Conservation (phyloP, 2,329 filamentous ascomycete species). For the Aspergillus aculeatus region DNA sequence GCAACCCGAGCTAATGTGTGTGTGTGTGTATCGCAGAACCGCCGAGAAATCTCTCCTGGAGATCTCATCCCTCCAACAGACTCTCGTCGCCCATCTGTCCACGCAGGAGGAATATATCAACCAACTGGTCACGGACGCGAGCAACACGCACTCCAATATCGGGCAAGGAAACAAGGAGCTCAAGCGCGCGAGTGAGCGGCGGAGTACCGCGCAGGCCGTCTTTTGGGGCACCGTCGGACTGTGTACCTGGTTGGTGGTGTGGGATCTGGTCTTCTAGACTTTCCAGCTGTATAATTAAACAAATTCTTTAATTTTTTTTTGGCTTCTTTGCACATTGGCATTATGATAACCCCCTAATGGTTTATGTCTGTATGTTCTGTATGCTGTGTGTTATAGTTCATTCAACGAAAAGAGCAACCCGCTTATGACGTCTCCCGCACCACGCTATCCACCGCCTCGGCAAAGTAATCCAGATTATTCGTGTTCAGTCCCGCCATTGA, state of each 20-base stretch:
- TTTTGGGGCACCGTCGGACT: slow-evolving; percentile 78
- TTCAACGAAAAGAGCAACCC: too few relatives aligned
- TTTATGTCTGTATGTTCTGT: neutral
- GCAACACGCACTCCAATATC: slow-evolving; percentile 79
- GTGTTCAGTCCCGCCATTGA: slow-evolving; percentile 98
- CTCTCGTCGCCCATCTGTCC: slow-evolving; percentile 80
- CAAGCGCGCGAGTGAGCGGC: slow-evolving; percentile 72
- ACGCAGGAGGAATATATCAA: slow-evolving; percentile 87
- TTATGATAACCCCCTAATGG: neutral
- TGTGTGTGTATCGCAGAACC: slow-evolving; percentile 53
- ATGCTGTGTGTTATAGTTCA: neutral
- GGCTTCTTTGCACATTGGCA: neutral
- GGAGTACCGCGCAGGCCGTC: slow-evolving; percentile 71
- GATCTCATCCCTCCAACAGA: slow-evolving; percentile 87
- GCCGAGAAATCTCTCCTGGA: slow-evolving; percentile 89
- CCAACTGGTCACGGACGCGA: slow-evolving; percentile 80
- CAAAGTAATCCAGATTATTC: slow-evolving; percentile 88
- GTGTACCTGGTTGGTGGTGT: slow-evolving; percentile 71
- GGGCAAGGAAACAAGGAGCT: slow-evolving; percentile 87
- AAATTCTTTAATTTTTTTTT: neutral
- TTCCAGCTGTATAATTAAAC: neutral
- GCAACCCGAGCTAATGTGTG: neutral
- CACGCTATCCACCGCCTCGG: slow-evolving; percentile 81
- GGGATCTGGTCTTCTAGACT: slow-evolving; percentile 65
- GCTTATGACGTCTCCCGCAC: slow-evolving; percentile 51